These are phyloP conservation scores for Cercophora sp. DNA, from an alignment of 495 filamentous ascomycete species.

Conservation along the genomic window DNA sequence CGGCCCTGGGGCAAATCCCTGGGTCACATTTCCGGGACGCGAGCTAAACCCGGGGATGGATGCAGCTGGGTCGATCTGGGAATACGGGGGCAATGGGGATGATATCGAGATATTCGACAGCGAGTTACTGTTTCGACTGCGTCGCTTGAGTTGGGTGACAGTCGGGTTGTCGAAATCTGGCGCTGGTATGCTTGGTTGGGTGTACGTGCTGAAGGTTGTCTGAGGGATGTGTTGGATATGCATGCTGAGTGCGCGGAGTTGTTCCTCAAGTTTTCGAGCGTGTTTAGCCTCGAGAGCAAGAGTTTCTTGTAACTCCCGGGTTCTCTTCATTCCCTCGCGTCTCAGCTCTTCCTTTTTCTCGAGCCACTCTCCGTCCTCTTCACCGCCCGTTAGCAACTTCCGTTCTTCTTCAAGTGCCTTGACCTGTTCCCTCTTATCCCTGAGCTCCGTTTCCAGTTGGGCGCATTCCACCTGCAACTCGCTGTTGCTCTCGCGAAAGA, in stretches of 20 bases:
- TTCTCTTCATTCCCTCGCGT: slow-evolving; percentile 42
- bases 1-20: slow-evolving; percentile 49
- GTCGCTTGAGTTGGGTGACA: slow-evolving; percentile 47
- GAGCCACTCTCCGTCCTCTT: slow-evolving; percentile 52
- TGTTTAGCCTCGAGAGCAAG: slow-evolving; percentile 34
- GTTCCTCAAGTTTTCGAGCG: slow-evolving; percentile 35
- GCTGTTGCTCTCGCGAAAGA: slow-evolving; percentile 24
- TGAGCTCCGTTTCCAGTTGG: slow-evolving; percentile 43
- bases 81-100: slow-evolving; percentile 36
- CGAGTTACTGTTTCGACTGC: slow-evolving; percentile 55
- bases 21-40: slow-evolving; percentile 38
- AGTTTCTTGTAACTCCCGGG: slow-evolving; percentile 41
- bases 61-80: slow-evolving; percentile 35
- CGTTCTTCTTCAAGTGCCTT: slow-evolving; percentile 53
- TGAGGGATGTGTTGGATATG: slow-evolving; percentile 36
- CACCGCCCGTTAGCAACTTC: slow-evolving; percentile 46
- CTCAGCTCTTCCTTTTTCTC: slow-evolving; percentile 41
- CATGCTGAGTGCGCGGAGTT: slow-evolving; percentile 29
- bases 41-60: slow-evolving; percentile 34
- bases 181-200: slow-evolving; percentile 43
- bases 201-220: slow-evolving; percentile 33
- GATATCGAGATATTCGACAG: slow-evolving; percentile 44
- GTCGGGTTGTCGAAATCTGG: slow-evolving; percentile 46
- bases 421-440: slow-evolving; percentile 45
- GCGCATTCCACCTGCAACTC: slow-evolving; percentile 32